Evolutionary conservation across 768 basidiomycete genomes (phyloP).

Genomic region (Boletus sp.): DNA sequence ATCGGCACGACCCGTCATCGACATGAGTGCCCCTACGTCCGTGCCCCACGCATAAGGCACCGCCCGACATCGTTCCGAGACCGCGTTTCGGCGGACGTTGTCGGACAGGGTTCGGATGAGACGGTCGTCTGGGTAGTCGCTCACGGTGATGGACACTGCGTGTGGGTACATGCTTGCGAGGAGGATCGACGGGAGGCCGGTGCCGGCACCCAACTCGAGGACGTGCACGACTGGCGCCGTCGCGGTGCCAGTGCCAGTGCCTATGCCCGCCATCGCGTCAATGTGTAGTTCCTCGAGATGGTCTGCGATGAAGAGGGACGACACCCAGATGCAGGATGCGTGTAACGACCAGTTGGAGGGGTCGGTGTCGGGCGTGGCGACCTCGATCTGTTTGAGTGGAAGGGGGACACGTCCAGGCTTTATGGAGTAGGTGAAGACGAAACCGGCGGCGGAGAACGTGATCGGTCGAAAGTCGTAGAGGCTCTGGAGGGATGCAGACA

Average conservation of each 20-base stretch:
- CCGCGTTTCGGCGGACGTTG: constrained; percentile 55
- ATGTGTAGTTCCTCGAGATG: constrained; percentile 52
- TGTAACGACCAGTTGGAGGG: constrained; percentile 73
- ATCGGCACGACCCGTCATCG: no score
- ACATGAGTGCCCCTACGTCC: constrained; percentile 34
- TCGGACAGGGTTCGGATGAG: constrained; percentile 56
- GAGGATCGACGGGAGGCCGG: constrained; percentile 70
- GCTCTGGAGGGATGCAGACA: constrained; percentile 59
- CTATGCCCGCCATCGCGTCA: constrained; percentile 22
- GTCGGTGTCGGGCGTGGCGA: constrained; percentile 63
- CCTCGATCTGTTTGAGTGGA: constrained; percentile 33
- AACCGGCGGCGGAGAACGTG: constrained; percentile 54
- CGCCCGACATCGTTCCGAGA: constrained; percentile 46
- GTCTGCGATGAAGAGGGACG: constrained; percentile 66
- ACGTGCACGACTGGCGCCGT: constrained; percentile 32
- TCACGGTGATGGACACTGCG: constrained; percentile 44
- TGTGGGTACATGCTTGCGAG: constrained; percentile 50
- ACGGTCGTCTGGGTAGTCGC: constrained; percentile 69
- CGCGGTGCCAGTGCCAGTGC: neutral
- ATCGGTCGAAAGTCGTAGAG: constrained; percentile 66
- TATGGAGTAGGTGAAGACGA: constrained; percentile 47
- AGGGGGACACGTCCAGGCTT: constrained; percentile 17
- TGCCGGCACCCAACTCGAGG: constrained; percentile 75
- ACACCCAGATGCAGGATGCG: constrained; percentile 74
- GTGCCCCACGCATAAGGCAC: constrained; percentile 68